Evolutionary conservation across 2,329 filamentous ascomycete genomes (phyloP).

Genomic region (Pestalotiopsis fici): DNA sequence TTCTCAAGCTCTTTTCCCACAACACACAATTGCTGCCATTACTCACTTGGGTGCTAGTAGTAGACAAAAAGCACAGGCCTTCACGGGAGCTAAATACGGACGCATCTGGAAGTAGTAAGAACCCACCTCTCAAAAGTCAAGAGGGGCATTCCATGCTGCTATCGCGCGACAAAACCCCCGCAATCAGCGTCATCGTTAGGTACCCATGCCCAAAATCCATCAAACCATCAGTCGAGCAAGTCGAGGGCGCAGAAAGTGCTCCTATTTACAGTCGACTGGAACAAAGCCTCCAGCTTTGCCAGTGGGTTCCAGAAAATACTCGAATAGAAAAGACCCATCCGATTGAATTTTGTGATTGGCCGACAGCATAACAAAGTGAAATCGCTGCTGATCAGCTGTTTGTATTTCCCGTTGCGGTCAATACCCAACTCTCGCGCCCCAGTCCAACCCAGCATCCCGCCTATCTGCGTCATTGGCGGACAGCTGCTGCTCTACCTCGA

Average conservation of each 20-base stretch:
- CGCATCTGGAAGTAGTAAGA: neutral
- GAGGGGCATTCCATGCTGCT: neutral
- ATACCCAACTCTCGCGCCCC: neutral
- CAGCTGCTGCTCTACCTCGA: neutral
- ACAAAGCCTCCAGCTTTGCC: neutral
- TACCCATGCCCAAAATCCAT: neutral
- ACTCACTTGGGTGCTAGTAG: neutral
- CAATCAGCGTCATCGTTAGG: conserved; percentile 5
- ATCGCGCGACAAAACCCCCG: neutral
- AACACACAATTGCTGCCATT: too few species aligned
- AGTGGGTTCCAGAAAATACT: conserved; percentile 8
- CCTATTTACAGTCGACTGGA: neutral
- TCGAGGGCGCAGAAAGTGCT: neutral
- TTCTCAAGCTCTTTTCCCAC: neutral
- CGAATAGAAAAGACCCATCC: neutral
- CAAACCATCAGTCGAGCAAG: too few species aligned
- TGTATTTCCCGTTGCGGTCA: neutral
- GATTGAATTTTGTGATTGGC: neutral
- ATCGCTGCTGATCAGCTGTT: neutral
- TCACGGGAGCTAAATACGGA: neutral
- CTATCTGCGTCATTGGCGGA: conserved; percentile 4
- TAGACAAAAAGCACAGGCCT: neutral
- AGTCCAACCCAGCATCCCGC: neutral
- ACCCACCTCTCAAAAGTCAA: too few species aligned
- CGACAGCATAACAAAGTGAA: neutral